These are phyloP conservation scores for Knoxdaviesia proteae DNA, from an alignment of 2,329 filamentous ascomycete species.

Conservation along the genomic window DNA sequence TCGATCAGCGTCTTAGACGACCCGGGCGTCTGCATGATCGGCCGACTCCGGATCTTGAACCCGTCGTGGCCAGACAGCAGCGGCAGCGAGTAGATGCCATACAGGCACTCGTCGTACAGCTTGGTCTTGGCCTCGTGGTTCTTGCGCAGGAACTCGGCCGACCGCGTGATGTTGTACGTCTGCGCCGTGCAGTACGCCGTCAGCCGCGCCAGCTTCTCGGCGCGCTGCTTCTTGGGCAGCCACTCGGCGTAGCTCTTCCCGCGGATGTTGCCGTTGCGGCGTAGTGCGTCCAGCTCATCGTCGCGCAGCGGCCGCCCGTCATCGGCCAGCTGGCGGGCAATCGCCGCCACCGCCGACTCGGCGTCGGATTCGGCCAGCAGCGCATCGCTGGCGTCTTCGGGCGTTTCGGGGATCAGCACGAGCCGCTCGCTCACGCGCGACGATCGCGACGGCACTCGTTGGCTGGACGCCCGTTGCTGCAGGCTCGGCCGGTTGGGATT, in stretches of 20 bases:
- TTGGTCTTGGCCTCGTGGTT: constrained; percentile 85
- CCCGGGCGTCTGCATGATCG: constrained; percentile 77
- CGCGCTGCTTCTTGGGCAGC: constrained; percentile 67
- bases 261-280: constrained; percentile 36
- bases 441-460: constrained; percentile 58
- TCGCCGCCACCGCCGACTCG: constrained; percentile 19
- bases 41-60: constrained; percentile 73
- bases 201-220: constrained; percentile 71
- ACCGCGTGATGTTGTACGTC: constrained; percentile 71
- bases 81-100: constrained; percentile 85
- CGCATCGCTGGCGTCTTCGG: constrained; percentile 21
- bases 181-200: constrained; percentile 95
- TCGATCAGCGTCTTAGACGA: constrained; percentile 77
- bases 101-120: constrained; percentile 92
- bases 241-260: constrained; percentile 90
- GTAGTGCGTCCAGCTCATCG: constrained; percentile 44
- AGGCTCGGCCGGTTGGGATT: constrained; percentile 14
- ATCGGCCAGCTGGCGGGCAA: constrained; percentile 23
- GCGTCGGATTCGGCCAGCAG: constrained; percentile 20
- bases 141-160: constrained; percentile 73
- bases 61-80: constrained; percentile 70
- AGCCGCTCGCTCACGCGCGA: constrained; percentile 93
- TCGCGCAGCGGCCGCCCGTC: constrained; percentile 45
- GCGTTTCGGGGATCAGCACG: constrained; percentile 76
- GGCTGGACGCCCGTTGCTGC: constrained; percentile 22